These are phyloP conservation scores for Abelmoschus esculentus DNA, from an alignment of 345 rosid species.

Conservation along the genomic window DNA sequence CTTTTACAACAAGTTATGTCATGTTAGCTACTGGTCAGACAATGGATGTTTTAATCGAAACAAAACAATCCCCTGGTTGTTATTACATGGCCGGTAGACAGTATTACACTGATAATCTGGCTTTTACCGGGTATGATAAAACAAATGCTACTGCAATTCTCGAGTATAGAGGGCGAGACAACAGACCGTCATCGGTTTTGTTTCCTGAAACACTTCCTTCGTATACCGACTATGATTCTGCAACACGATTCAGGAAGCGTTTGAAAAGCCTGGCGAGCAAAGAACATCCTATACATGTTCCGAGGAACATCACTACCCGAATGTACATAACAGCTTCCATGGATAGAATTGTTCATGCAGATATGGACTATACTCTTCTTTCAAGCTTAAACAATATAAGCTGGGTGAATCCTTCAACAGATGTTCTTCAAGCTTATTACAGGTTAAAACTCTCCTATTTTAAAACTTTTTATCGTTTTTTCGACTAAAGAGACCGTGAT, in stretches of 20 bases:
- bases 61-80: conserved; percentile 17
- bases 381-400: conserved; percentile 50
- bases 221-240: conserved; percentile 15
- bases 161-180: conserved; percentile 29
- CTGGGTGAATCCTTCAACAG: conserved; percentile 23
- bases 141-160: conserved; percentile 29
- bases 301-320: conserved; percentile 6
- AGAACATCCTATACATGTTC: conserved; percentile 27
- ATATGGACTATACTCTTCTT: conserved; percentile 27
- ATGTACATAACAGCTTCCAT: conserved; percentile 15
- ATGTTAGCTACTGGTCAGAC: conserved; percentile 30
- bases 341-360: conserved; percentile 16
- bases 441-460: conserved; percentile 1
- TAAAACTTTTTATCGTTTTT: not conserved
- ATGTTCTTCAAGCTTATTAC: conserved; percentile 40
- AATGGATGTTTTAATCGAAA: conserved; percentile 27
- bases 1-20: conserved; percentile 13
- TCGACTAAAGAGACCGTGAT: not conserved
- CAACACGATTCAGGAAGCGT: conserved; percentile 22
- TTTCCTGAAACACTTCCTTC: conserved; percentile 11
- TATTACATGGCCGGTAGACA: conserved; percentile 28
- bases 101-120: conserved; percentile 13
- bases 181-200: conserved; percentile 4
- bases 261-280: conserved; percentile 24
- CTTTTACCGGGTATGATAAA: conserved; percentile 15